Base-by-base conservation (phyloP, 73 alveolate species). In the Paramecium biaurelia region DNA sequence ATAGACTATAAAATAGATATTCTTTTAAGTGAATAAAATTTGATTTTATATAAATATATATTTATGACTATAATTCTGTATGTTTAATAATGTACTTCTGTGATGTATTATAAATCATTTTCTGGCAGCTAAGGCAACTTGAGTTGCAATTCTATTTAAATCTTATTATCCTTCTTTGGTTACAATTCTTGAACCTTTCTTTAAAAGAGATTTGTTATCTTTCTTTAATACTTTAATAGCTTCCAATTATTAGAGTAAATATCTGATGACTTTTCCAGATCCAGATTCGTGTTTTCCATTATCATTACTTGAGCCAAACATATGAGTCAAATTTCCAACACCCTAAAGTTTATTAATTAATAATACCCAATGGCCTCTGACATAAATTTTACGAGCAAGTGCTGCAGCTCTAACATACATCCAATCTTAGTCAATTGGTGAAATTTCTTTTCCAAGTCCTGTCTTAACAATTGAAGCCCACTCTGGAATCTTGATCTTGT, bases 401-500 rank as follows among this genome's bases (percentile, higher is more conserved):
- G 99, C 98, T 11, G 99, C 99, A 26, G 99, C 99, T 97, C 99
- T 97, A 70, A 96, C 92, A 98, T 98, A 98, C 43, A 98, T 95
- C 98, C 99, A 98, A 96, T 98, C 99, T 34, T 93, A 92, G 92
- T 94, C 98, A 76, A 94, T 92, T 8, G 99, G 99, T 79, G 98
- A 99, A 85, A 96, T 94, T 63, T 96, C 98, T 86, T 92, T 95
- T 86, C 95, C 95, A 90, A 95, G 93, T 32, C 97, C 98, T 74
- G 99, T 95, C 96, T 97, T 98, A 70, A 95, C 98, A 92, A 94
- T 93, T 37, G 93, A 47, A 37, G 98, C 96, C 99, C 98, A 98
- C 84, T 97, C 98, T 53, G 99, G 99, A 84, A 98, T 86, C 94
- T 96, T 94, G 90, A 98, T 92, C 92, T 97, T 94, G 93, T 97